Evolutionary conservation across 768 basidiomycete genomes (phyloP), one percentile per base, ranked within the genome.

Genomic region (Pleurotus platypus): DNA sequence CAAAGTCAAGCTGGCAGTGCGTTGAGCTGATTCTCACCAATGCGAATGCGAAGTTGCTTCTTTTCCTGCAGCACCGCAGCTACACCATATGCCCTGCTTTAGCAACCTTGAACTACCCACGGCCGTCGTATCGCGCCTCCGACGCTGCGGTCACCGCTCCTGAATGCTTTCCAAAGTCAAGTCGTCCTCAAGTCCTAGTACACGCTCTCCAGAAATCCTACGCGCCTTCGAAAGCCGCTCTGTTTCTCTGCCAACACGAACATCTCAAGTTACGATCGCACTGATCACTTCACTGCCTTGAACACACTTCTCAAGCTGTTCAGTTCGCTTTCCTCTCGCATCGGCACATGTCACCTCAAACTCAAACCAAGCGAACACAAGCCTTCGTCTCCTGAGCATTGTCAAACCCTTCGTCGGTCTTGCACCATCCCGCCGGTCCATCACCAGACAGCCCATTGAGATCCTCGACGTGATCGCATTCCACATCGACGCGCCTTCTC

Each of bases 371-470:
- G 82, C 22, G 85, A 89, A 63, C 82, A 86, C 65, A 77, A 74
- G 55, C 2, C 59, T 86, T 3, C 81, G 86, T 62, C 77, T 89
- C 2, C 74, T 87, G 46, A 70, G 72, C 26, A 79, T 86, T 58
- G 69, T 87, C 59, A 85, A 87, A 61, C 86, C 86, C 9, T 87
- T 84, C 66, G 75, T 86, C 49, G 77, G 78, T 30, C 70, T 77
- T 55, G 68, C 75, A n/a, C 75, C 77, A 2, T 75, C 78, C n/a
- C 69, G 75, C 48, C 67, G 72, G 43, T 75, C 77, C 1, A 72
- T 82, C 56, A 78, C 78, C 3, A 76, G 80, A 22, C 84, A 85
- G 63, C 85, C 86, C 5, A 86, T 84, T 1, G 86, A 89, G 67
- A 81, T 87, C 26, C 72, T 87, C 16, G 86, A 89, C 62, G 70